These are phyloP conservation scores for Entoloma clypeatum DNA, from an alignment of 1,284 basidiomycete genomes.

Conservation along the genomic window DNA sequence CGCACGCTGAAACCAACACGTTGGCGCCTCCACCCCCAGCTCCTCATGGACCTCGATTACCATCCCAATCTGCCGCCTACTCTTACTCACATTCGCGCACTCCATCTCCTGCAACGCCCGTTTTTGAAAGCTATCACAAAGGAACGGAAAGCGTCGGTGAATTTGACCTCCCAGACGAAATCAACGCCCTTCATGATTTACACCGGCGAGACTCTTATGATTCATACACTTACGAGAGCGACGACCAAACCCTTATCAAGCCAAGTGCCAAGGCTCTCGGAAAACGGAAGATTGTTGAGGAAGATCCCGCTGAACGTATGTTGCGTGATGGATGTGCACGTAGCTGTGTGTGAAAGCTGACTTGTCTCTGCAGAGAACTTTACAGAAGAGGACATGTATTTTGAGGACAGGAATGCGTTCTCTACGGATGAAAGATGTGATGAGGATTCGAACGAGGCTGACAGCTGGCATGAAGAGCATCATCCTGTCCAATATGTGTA, in stretches of 20 bases:
- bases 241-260: slow-evolving; percentile 33
- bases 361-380: slow-evolving; percentile 19
- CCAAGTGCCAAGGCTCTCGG: slow-evolving; percentile 78
- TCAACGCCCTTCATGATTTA: slow-evolving; percentile 2
- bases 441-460: slow-evolving; percentile 26
- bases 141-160: slow-evolving; percentile 1
- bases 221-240: slow-evolving; percentile 35
- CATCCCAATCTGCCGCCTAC: slow-evolving; percentile 38
- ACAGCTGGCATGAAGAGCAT: slow-evolving; percentile 30
- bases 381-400: slow-evolving; percentile 29
- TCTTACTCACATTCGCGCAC: slow-evolving; percentile 52
- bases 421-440: slow-evolving; percentile 29
- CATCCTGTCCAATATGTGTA: slow-evolving; percentile 69
- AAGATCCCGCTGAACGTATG: slow-evolving; percentile 47
- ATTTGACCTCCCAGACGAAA: slow-evolving; percentile 17
- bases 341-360: not conserved
- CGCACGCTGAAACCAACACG: slow-evolving; percentile 25
- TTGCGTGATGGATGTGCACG: slow-evolving; percentile 8
- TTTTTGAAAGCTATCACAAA: slow-evolving; percentile 27
- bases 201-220: slow-evolving; percentile 9
- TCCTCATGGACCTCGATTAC: slow-evolving; percentile 66
- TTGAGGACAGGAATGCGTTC: slow-evolving; percentile 24
- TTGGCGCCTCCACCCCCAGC: slow-evolving; percentile 63
- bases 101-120: slow-evolving; percentile 42
- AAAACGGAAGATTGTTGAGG: slow-evolving; percentile 62